Evolutionary conservation across 2,329 filamentous ascomycete genomes (phyloP).

Genomic region (Zymoseptoria brevis): DNA sequence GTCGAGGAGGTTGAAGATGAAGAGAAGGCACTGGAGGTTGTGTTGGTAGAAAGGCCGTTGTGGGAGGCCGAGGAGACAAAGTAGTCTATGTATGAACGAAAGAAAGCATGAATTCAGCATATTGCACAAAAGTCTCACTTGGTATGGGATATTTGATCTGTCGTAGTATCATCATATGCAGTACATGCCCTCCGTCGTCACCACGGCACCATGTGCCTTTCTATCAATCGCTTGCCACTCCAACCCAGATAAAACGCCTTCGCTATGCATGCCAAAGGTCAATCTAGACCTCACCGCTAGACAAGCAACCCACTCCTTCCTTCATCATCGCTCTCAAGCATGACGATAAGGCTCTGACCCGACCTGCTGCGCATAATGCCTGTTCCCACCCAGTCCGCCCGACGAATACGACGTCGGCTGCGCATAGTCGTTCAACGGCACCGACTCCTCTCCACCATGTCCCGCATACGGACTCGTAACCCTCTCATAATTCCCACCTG

Average conservation of each 20-base stretch:
- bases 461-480: constrained; percentile 39
- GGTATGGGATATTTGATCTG: background rate
- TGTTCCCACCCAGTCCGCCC: background rate
- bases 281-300: background rate
- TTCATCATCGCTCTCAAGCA: background rate
- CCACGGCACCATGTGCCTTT: background rate
- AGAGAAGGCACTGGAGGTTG: constrained; percentile 59
- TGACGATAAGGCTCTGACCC: constrained; percentile 39
- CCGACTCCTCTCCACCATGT: constrained; percentile 19
- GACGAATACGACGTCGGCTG: constrained; percentile 7
- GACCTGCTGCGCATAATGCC: constrained; percentile 10
- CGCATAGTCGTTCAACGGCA: constrained; percentile 20
- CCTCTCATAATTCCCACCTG: constrained; percentile 54
- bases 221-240: background rate
- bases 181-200: background rate
- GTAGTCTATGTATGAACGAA: background rate
- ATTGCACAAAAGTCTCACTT: background rate
- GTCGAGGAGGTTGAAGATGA: constrained; percentile 28
- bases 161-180: constrained; percentile 15
- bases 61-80: constrained; percentile 14
- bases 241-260: constrained; percentile 6
- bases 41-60: constrained; percentile 75
- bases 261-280: constrained; percentile 8
- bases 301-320: no score
- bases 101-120: background rate